Percentiles rank a stretch among this genome's conserved stretches.
phyloP scores from a whole-genome alignment of 805 yeast species.

The Candida michaelii region DNA sequence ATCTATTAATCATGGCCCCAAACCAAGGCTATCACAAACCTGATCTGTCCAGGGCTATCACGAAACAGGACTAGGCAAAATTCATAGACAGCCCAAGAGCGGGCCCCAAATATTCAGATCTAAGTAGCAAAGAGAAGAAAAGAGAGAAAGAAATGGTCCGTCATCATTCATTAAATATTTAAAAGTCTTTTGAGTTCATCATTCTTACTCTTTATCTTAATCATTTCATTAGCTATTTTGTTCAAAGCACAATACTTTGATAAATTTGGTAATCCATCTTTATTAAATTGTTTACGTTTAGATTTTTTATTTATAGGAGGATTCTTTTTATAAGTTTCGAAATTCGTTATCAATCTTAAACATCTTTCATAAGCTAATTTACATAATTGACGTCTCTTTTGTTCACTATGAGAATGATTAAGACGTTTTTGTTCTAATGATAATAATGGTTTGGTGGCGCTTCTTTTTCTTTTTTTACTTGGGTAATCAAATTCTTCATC shows the following conservation, averaged over 20 bases:
- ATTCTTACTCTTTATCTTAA: slow-evolving; percentile 32
- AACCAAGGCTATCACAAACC: too few relatives aligned
- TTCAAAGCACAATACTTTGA: slow-evolving; percentile 44
- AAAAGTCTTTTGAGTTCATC: slow-evolving; percentile 31
- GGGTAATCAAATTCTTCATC: slow-evolving; percentile 13
- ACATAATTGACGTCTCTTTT: slow-evolving; percentile 44
- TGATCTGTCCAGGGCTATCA: too few relatives aligned
- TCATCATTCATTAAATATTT: slow-evolving; percentile 12
- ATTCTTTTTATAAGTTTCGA: slow-evolving; percentile 37
- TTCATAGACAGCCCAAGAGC: too few relatives aligned
- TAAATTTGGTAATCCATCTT: slow-evolving; percentile 46
- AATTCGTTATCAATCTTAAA: slow-evolving; percentile 37
- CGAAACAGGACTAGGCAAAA: too few relatives aligned
- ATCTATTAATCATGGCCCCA: too few relatives aligned
- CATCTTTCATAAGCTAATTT: slow-evolving; percentile 46
- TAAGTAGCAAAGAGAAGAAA: too few relatives aligned
- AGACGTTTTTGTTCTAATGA: slow-evolving; percentile 40
- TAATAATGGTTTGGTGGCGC: slow-evolving; percentile 35
- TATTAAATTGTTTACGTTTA: slow-evolving; percentile 39
- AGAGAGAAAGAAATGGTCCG: neutral
- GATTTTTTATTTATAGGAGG: slow-evolving; percentile 30
- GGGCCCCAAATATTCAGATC: too few relatives aligned
- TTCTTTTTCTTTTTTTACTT: slow-evolving; percentile 25
- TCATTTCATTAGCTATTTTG: slow-evolving; percentile 39
- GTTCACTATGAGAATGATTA: slow-evolving; percentile 44